Percentiles rank a stretch among this genome's conserved stretches.
Conservation (phyloP, 495 filamentous ascomycete genomes). For the Penicillium cosmopolitanum region DNA sequence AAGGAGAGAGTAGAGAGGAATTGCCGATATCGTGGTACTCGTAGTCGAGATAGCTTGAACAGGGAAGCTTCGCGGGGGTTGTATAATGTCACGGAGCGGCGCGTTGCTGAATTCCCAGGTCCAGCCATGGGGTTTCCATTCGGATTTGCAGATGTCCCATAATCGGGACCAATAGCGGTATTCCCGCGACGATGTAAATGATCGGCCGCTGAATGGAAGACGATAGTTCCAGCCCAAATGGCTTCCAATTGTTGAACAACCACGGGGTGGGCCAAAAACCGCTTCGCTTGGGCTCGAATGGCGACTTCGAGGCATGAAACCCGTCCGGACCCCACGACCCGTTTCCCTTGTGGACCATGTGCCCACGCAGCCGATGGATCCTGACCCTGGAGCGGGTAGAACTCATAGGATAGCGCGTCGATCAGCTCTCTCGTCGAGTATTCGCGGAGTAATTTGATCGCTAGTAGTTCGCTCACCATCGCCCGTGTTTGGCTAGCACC, state of each 20-base stretch:
- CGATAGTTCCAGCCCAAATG: constrained; percentile 93
- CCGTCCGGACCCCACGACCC: constrained; percentile 60
- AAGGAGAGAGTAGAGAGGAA: constrained; percentile 85
- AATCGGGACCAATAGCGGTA: constrained; percentile 30
- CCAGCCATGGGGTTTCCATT: constrained; percentile 13
- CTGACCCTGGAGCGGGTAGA: constrained; percentile 85
- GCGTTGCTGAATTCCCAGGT: constrained; percentile 42
- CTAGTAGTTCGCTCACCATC: constrained; percentile 87
- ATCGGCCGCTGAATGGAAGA: constrained; percentile 86
- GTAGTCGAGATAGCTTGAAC: constrained; percentile 86
- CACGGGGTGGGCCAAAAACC: constrained; percentile 85
- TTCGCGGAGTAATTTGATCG: constrained; percentile 86
- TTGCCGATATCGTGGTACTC: constrained; percentile 88
- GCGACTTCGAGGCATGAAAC: constrained; percentile 90
- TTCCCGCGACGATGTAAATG: constrained; percentile 66
- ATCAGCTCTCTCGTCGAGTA: constrained; percentile 85
- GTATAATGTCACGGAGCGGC: constrained; percentile 84
- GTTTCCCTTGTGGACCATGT: constrained; percentile 34
- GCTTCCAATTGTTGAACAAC: constrained; percentile 92
- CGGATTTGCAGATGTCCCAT: constrained; percentile 26
- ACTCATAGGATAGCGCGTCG: constrained; percentile 92
- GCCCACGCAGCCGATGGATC: constrained; percentile 45
- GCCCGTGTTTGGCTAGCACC: constrained; percentile 81
- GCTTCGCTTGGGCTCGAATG: constrained; percentile 86
- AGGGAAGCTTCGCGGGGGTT: constrained; percentile 85